Conservation (phyloP, 2,329 filamentous ascomycete species). For the Verticillium albo-atrum region DNA sequence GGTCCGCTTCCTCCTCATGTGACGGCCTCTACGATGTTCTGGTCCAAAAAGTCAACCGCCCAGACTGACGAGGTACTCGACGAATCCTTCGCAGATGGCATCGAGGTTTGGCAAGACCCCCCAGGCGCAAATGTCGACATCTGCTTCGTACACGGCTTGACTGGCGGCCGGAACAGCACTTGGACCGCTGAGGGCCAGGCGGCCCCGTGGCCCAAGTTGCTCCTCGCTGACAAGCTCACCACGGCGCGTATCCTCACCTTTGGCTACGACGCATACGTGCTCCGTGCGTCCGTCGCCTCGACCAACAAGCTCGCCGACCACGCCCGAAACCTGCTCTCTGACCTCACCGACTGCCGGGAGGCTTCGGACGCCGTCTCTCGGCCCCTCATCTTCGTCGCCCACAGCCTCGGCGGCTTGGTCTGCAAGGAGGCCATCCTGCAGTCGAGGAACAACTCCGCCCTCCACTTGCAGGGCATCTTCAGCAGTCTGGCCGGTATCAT, state of each 20-base stretch:
- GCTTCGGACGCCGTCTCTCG: slow-evolving; percentile 13
- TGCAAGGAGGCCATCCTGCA: slow-evolving; percentile 25
- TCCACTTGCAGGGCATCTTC: slow-evolving; percentile 16
- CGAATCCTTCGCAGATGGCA: too few species aligned
- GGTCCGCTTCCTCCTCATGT: too few species aligned
- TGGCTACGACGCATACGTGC: slow-evolving; percentile 31
- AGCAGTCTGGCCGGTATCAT: slow-evolving; percentile 20
- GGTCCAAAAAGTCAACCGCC: too few species aligned
- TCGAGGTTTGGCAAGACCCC: too few species aligned
- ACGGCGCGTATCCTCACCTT: slow-evolving; percentile 32
- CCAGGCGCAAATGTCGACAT: slow-evolving; percentile 16
- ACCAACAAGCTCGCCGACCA: slow-evolving; percentile 21
- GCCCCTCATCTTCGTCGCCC: slow-evolving; percentile 29
- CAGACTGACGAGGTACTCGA: too few species aligned
- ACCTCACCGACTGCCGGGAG: slow-evolving; percentile 17
- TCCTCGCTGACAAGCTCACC: slow-evolving; percentile 22
- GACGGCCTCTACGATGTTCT: too few species aligned
- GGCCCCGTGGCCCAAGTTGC: slow-evolving; percentile 29
- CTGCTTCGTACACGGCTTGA: slow-evolving; percentile 36
- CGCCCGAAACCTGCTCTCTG: slow-evolving; percentile 22
- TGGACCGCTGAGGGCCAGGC: slow-evolving; percentile 26
- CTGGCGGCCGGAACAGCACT: slow-evolving; percentile 29
- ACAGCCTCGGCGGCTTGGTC: slow-evolving; percentile 34
- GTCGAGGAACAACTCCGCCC: slow-evolving; percentile 20
- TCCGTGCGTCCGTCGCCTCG: slow-evolving; percentile 9